Conservation (phyloP, 768 basidiomycete genomes). For the Boletus subparvulus region DNA sequence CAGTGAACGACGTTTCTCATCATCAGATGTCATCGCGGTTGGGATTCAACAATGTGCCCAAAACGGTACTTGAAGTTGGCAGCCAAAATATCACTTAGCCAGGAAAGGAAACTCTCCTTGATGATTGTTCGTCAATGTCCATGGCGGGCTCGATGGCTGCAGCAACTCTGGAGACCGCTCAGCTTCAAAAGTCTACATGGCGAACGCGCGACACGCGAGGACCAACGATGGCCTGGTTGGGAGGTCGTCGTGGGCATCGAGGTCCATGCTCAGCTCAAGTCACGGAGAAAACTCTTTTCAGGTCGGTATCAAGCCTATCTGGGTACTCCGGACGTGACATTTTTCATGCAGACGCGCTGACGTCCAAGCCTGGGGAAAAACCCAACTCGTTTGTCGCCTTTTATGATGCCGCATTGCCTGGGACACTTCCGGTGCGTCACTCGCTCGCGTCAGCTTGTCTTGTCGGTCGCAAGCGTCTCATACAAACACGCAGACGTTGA, state of each 20-base stretch:
- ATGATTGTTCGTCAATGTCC: conserved; percentile 24
- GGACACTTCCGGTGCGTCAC: conserved; percentile 79
- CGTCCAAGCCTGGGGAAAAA: conserved; percentile 44
- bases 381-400: conserved; percentile 74
- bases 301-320: conserved; percentile 34
- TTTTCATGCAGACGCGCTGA: conserved; percentile 36
- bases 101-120: conserved; percentile 16
- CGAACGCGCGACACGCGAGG: conserved; percentile 10
- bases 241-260: conserved; percentile 91
- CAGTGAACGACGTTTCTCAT: no score
- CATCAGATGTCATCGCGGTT: no score
- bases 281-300: conserved; percentile 87
- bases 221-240: conserved; percentile 78
- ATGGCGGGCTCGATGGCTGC: conserved; percentile 14
- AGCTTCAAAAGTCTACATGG: neutral
- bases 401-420: conserved; percentile 91
- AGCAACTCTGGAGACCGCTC: conserved; percentile 12
- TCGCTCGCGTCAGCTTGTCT: neutral
- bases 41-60: neutral
- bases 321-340: neutral
- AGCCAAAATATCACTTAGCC: neutral
- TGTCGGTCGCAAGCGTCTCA: neutral
- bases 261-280: conserved; percentile 92
- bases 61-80: neutral
- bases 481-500: conserved; percentile 36